Evolutionary conservation across 768 basidiomycete species (phyloP), one percentile per base, ranked within the genome.

Genomic region (Tricholoma matsutake): DNA sequence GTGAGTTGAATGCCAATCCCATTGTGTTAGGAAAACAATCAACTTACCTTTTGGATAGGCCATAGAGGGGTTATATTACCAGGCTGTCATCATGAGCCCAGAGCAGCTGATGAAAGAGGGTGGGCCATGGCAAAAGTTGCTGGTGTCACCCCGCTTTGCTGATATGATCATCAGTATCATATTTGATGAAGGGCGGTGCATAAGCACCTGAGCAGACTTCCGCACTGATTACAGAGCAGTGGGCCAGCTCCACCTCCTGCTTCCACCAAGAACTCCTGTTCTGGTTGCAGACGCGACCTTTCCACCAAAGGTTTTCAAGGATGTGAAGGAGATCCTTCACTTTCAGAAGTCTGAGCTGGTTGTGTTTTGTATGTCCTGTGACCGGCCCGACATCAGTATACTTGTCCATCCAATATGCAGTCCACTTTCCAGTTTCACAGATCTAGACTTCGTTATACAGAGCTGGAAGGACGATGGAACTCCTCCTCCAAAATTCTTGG

Each of bases 1-100:
- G 69, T 70, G 14, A 52, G 62, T 63, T n/a, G n/a, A n/a, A n/a
- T n/a, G n/a, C n/a, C 6, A 39, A 39, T 39, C 37, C 37, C 37
- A 39, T 39, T 14, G 13, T 39, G 37, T 39, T 39, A 39, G 37
- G 37, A 39, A 39, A 39, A 39, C 37, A 39, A 39, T 13, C 37
- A 39, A 39, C 37, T 39, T 39, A 39, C 6, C 32, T 34, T 34
- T 39, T 39, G 37, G 37, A 14, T 39, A 39, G 41, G 41, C 41
- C 18, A 43, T 43, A 18, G 41, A 43, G 6, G 6, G 1, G 4
- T 20, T 43, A 20, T 7, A 43, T 7, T 43, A 43, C 22, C 22
- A 25, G 3, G 22, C 22, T 3, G 3, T 25, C 22, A 25, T 25
- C 22, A 25, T 25, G 22, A 25, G 22, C 22, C 22, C 3, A 3